A percentile compares a stretch with the other conserved stretches of the same genome.
Evolutionary conservation across 176 grass and related monocot species (phyloP).

Genomic region (Pharus latifolius): DNA sequence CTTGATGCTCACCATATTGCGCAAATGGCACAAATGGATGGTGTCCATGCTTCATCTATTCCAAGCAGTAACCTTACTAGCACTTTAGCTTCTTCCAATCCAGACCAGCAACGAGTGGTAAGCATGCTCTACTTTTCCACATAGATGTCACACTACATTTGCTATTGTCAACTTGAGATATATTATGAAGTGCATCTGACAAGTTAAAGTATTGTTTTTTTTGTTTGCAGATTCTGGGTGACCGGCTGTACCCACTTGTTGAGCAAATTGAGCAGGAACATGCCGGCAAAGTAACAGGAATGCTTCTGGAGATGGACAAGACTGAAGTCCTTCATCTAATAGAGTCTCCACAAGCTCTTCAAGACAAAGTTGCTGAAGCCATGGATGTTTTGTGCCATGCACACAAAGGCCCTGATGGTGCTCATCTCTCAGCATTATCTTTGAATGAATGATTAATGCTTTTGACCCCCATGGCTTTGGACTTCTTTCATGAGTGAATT

Average conservation of each 20-base stretch:
- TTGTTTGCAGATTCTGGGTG: slow-evolving; percentile 31
- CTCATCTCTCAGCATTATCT: background rate
- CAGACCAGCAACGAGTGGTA: slow-evolving; percentile 20
- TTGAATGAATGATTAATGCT: too few species aligned
- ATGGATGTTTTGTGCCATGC: slow-evolving; percentile 10
- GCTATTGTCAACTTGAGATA: too few species aligned
- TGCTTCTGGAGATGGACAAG: slow-evolving; percentile 57
- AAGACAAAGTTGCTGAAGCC: slow-evolving; percentile 23
- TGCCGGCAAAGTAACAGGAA: slow-evolving; percentile 37
- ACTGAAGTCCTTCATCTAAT: slow-evolving; percentile 30
- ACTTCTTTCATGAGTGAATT: too few species aligned
- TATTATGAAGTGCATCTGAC: background rate
- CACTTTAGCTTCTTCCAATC: slow-evolving; percentile 4
- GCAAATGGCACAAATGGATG: background rate
- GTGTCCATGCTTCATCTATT: background rate
- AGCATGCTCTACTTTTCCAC: background rate
- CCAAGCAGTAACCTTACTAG: background rate
- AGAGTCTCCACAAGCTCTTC: slow-evolving; percentile 29
- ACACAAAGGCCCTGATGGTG: background rate
- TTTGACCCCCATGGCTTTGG: too few species aligned
- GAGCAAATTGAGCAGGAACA: slow-evolving; percentile 4
- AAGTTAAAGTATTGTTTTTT: background rate
- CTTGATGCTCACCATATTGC: background rate
- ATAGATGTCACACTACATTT: too few species aligned
- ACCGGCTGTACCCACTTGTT: slow-evolving; percentile 29